A percentile compares a stretch with the other conserved stretches of the same genome.
Evolutionary conservation across 2,329 filamentous ascomycete genomes (phyloP).

Genomic region (Epicoccum nigrum): DNA sequence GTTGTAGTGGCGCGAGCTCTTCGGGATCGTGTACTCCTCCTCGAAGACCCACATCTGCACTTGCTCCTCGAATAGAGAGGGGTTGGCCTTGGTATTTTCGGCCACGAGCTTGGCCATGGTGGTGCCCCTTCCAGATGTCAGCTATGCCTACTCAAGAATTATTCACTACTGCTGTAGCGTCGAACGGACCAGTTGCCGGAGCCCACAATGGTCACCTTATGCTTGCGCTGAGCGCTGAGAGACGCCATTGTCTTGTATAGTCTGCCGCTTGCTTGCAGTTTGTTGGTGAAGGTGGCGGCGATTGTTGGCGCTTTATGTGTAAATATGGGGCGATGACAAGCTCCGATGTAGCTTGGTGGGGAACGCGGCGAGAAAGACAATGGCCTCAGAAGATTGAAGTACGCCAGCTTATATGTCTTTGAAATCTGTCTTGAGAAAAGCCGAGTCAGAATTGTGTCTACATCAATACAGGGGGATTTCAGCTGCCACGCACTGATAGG

Average conservation of each 20-base stretch:
- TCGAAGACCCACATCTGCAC: conserved; percentile 99
- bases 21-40: conserved; percentile 78
- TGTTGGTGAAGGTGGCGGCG: conserved; percentile 11
- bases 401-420: conserved; percentile 35
- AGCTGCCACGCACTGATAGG: conserved; percentile 21
- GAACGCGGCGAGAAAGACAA: conserved; percentile 19
- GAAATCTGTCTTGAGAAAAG: conserved; percentile 10
- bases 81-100: conserved; percentile 82
- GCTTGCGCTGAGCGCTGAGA: conserved; percentile 67
- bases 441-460: conserved; percentile 14
- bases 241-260: conserved; percentile 52
- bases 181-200: conserved; percentile 87
- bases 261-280: conserved; percentile 4
- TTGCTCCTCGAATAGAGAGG: conserved; percentile 80
- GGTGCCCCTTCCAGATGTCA: conserved; percentile 72
- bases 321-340: conserved; percentile 22
- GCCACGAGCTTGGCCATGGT: conserved; percentile 97
- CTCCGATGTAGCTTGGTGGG: conserved; percentile 26
- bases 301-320: conserved; percentile 12
- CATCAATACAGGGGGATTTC: conserved; percentile 26
- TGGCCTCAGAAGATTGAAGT: conserved; percentile 20
- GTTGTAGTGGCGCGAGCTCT: conserved; percentile 76
- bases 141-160: conserved; percentile 8
- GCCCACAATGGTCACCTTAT: conserved; percentile 92
- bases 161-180: background rate